Conservation (phyloP, 2,329 filamentous ascomycete species). For the Byssochlamys sp. region DNA sequence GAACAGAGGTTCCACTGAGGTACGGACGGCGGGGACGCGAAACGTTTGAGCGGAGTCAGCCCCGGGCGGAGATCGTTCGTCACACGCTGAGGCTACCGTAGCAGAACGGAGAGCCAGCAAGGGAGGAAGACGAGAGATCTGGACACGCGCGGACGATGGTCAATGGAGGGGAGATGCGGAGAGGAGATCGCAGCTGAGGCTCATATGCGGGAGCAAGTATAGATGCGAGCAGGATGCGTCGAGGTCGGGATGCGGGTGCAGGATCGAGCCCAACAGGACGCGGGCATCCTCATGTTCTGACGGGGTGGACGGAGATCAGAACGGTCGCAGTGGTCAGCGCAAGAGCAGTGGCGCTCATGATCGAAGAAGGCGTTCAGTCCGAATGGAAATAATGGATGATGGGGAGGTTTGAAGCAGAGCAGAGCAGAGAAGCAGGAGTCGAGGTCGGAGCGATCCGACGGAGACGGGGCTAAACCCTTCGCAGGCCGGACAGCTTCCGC, state of each 20-base stretch:
- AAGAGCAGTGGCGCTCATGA: background rate
- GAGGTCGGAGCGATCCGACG: background rate
- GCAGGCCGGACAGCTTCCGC: background rate
- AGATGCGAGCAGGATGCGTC: background rate
- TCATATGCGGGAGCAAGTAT: background rate
- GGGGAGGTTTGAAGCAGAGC: background rate
- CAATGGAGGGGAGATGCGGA: background rate
- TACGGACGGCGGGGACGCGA: background rate
- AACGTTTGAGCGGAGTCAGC: background rate
- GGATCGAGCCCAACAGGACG: background rate
- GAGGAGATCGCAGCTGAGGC: background rate
- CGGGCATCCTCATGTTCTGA: background rate
- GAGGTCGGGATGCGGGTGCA: background rate
- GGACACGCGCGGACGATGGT: background rate
- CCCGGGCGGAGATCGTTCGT: background rate
- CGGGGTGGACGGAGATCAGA: background rate
- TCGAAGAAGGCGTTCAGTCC: background rate
- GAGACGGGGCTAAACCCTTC: background rate
- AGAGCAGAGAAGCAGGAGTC: background rate
- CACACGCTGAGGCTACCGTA: background rate
- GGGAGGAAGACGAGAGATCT: constrained; percentile 4
- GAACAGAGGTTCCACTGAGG: constrained; percentile 1
- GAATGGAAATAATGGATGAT: background rate
- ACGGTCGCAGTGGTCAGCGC: background rate
- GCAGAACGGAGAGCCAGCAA: constrained; percentile 2